Evolutionary conservation across 1,284 basidiomycete genomes (phyloP), one percentile per base, ranked within the genome.

Genomic region (Trametes polyzona): DNA sequence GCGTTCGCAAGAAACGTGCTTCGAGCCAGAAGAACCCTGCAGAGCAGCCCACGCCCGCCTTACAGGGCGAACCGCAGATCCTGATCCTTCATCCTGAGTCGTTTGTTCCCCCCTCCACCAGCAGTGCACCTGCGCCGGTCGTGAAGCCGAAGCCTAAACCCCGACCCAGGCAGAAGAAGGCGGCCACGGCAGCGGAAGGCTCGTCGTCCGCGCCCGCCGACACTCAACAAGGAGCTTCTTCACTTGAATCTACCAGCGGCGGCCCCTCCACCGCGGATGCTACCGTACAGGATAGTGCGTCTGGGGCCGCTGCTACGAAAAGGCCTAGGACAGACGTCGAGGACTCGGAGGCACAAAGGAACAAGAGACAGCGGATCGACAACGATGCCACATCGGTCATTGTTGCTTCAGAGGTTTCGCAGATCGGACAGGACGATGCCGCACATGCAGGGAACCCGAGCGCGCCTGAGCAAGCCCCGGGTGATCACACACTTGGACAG

Each of bases 91-190:
- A 60, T 19, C 58, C 58, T 6, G 61, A 63, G 33, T 58, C 61
- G 5, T 56, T 50, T 17, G 30, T 44, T 1, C 19, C 58, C 10
- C 33, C 30, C 4, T 47, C 52, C 14, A 29, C 51, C 5, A 41
- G 55, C 23, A 47, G 12, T 24, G 32, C 41, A 0, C 48, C 56
- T n/a, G 44, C 21, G 5, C 30, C 48, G 11, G 32, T 14, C 8
- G 8, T 55, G 12, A 63, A 59, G 23, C 54, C 65, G 7, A 65
- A 63, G 43, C 65, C 65, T 6, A 66, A 58, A 52, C 66, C 67
- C 8, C 51, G 50, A 36, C 59, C 63, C 12, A 44, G 56, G 8
- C 57, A 56, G 29, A 60, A 58, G 47, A 49, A 52, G 16, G 27
- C 49, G 4, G n/a, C 49, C 0, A 36, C 48, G 1, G 2, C 42